Evolutionary conservation across 2,329 filamentous ascomycete genomes (phyloP).

Genomic region (Exophiala lecanii-corni): DNA sequence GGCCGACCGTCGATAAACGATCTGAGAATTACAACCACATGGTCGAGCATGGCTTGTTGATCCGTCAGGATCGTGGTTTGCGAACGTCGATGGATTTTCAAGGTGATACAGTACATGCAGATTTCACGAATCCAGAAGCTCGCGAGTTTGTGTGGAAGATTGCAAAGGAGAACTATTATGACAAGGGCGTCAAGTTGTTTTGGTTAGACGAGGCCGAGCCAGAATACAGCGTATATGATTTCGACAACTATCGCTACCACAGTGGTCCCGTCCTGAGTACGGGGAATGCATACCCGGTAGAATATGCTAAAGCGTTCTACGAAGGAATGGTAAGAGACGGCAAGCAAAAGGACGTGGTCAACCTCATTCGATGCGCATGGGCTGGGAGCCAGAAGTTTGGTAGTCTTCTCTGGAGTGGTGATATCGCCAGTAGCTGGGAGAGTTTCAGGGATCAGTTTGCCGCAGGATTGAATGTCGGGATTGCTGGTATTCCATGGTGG

Average conservation of each 20-base stretch:
- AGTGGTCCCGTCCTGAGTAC: conserved; percentile 50
- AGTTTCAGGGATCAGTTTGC: conserved; percentile 57
- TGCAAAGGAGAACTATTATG: conserved; percentile 57
- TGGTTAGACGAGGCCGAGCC: conserved; percentile 69
- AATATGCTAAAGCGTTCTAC: conserved; percentile 57
- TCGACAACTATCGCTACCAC: conserved; percentile 62
- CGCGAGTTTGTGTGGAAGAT: conserved; percentile 57
- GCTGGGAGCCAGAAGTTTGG: conserved; percentile 60
- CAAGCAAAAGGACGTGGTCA: conserved; percentile 49
- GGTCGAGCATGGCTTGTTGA: conserved; percentile 56
- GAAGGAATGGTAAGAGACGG: conserved; percentile 53
- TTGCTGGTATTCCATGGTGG: conserved; percentile 63
- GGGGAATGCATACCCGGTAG: conserved; percentile 57
- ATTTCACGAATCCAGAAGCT: conserved; percentile 59
- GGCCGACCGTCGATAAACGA: conserved; percentile 59
- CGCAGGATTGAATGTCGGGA: conserved; percentile 62
- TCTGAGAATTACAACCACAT: conserved; percentile 60
- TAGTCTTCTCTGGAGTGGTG: conserved; percentile 62
- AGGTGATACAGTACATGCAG: conserved; percentile 57
- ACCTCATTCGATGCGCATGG: conserved; percentile 55
- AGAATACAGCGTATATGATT: conserved; percentile 61
- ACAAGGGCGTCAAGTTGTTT: conserved; percentile 59
- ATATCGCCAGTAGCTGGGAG: conserved; percentile 61
- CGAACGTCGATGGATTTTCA: conserved; percentile 56
- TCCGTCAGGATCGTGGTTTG: conserved; percentile 57